These are phyloP conservation scores for Moelleriella libera DNA, from an alignment of 2,329 filamentous ascomycete species.

Conservation along the genomic window DNA sequence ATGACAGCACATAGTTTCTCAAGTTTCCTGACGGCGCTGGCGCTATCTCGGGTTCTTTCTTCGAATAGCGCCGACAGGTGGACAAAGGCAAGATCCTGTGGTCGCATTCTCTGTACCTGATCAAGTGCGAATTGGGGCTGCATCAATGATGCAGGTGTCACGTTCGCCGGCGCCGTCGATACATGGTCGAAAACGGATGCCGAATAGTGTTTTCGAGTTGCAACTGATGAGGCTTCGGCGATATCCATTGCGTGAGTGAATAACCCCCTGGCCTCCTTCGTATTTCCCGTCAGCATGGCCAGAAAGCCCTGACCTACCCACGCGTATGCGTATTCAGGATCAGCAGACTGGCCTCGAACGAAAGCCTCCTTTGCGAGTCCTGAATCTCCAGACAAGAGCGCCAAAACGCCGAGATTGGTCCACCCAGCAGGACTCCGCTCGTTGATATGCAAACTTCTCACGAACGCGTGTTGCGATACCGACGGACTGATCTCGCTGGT, in stretches of 20 bases:
- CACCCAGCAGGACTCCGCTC: conserved; percentile 74
- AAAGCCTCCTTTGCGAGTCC: conserved; percentile 85
- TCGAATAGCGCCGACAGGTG: conserved; percentile 72
- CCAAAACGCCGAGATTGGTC: conserved; percentile 83
- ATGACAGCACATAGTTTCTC: conserved; percentile 52
- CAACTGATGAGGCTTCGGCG: conserved; percentile 58
- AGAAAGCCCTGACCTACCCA: conserved; percentile 91
- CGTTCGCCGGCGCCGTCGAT: conserved; percentile 36
- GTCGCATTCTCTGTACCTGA: conserved; percentile 60
- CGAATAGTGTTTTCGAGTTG: conserved; percentile 67
- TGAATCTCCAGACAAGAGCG: conserved; percentile 69
- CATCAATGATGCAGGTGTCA: conserved; percentile 50
- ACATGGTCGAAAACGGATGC: conserved; percentile 74
- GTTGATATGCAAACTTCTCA: conserved; percentile 83
- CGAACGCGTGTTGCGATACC: conserved; percentile 85
- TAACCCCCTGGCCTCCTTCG: conserved; percentile 64
- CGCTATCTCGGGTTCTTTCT: conserved; percentile 62
- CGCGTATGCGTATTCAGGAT: conserved; percentile 84
- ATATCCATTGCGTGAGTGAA: conserved; percentile 95
- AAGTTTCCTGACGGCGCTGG: conserved; percentile 48
- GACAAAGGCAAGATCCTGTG: conserved; percentile 55
- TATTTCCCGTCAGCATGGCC: conserved; percentile 61
- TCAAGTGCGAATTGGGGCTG: conserved; percentile 80
- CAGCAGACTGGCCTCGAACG: conserved; percentile 79
- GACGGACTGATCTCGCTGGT: conserved; percentile 75